Evolutionary conservation across 805 yeast genomes (phyloP).

Genomic region (Candida qinlingensis): DNA sequence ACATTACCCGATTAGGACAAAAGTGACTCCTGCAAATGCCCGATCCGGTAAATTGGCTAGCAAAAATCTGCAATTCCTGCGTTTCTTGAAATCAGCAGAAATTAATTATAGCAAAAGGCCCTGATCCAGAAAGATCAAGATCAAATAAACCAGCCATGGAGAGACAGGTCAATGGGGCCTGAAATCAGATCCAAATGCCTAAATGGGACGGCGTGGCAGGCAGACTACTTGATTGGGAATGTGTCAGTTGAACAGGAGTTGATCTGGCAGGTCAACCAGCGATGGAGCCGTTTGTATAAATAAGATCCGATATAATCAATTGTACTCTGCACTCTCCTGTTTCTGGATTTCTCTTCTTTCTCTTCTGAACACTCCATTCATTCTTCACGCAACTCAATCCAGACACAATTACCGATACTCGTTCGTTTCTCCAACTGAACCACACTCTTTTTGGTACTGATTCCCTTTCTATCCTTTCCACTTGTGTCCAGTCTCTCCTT

Average conservation of each 20-base stretch:
- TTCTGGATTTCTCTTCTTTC: neutral
- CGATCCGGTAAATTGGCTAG: neutral
- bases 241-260: neutral
- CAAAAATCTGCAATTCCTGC: constrained; percentile 1
- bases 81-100: neutral
- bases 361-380: neutral
- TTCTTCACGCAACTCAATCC: too few species aligned
- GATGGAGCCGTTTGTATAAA: neutral
- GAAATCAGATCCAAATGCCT: neutral
- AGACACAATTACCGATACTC: neutral
- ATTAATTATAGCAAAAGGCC: neutral
- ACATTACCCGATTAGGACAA: constrained; percentile 1
- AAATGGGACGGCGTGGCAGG: constrained; percentile 1
- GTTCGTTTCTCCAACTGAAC: neutral
- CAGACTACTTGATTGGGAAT: neutral
- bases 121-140: neutral
- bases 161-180: too few species aligned
- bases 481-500: neutral
- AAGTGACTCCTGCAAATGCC: neutral
- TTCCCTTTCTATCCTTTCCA: too few species aligned
- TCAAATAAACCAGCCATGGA: neutral
- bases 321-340: neutral
- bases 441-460: neutral
- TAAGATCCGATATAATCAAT: neutral
- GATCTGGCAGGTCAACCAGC: neutral